These are phyloP conservation scores for Xylaria sp. DNA, from an alignment of 2,329 filamentous ascomycete genomes.

Conservation along the genomic window DNA sequence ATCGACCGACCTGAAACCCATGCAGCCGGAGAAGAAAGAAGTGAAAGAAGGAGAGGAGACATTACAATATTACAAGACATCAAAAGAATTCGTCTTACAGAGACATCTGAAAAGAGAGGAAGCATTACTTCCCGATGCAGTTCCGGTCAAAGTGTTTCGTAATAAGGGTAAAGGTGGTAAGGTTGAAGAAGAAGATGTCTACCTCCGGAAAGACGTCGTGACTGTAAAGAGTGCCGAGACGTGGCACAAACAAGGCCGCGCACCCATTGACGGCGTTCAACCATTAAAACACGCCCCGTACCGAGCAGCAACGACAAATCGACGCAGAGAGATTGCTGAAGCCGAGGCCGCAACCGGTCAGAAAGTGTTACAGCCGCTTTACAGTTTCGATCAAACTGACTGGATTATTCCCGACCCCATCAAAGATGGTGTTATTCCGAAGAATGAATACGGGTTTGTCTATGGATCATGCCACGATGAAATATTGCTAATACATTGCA, in stretches of 20 bases:
- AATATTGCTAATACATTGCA: conserved; percentile 29
- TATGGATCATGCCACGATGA: conserved; percentile 11
- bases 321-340: conserved; percentile 90
- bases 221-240: conserved; percentile 91
- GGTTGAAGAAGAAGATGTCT: conserved; percentile 82
- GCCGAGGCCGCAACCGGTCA: conserved; percentile 81
- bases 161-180: conserved; percentile 79
- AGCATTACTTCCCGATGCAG: conserved; percentile 76
- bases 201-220: conserved; percentile 80
- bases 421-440: conserved; percentile 84
- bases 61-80: conserved; percentile 87
- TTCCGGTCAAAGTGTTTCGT: conserved; percentile 78
- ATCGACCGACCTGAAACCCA: conserved; percentile 77
- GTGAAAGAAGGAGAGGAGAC: conserved; percentile 82
- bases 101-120: conserved; percentile 93
- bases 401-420: conserved; percentile 96
- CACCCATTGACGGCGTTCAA: conserved; percentile 73
- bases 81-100: conserved; percentile 84
- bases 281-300: conserved; percentile 90
- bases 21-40: conserved; percentile 77
- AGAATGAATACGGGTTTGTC: conserved; percentile 81
- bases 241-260: conserved; percentile 96
- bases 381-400: conserved; percentile 85
- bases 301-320: conserved; percentile 87
- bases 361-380: conserved; percentile 88